phyloP scores from a whole-genome alignment of 495 filamentous ascomycete genomes.

The Xylaria venustula region DNA sequence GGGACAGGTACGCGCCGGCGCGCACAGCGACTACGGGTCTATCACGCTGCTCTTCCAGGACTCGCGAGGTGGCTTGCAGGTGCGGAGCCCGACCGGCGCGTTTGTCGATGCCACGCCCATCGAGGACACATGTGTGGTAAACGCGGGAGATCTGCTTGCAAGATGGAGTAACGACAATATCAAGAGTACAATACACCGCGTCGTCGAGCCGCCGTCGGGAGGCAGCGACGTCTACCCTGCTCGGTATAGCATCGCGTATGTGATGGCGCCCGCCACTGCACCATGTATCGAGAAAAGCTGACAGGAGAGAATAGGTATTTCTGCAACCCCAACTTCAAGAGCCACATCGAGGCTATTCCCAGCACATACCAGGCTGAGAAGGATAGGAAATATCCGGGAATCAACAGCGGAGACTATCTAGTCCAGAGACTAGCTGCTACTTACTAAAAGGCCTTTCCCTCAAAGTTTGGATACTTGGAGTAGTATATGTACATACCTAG shows the following conservation, averaged over 20 bases:
- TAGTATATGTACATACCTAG: neutral
- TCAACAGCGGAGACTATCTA: slow-evolving; percentile 81
- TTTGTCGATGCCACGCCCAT: slow-evolving; percentile 87
- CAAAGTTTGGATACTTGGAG: neutral
- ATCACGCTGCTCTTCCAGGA: slow-evolving; percentile 93
- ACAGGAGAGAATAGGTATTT: slow-evolving; percentile 65
- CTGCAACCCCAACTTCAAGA: slow-evolving; percentile 85
- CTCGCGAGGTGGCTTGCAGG: slow-evolving; percentile 76
- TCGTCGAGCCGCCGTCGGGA: slow-evolving; percentile 72
- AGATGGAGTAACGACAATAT: slow-evolving; percentile 91
- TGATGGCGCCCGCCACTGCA: too few relatives aligned
- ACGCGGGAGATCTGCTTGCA: slow-evolving; percentile 85
- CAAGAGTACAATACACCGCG: slow-evolving; percentile 83
- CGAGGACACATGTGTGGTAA: slow-evolving; percentile 79
- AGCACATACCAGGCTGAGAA: slow-evolving; percentile 71
- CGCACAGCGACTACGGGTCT: slow-evolving; percentile 86
- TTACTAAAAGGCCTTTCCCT: slow-evolving; percentile 49
- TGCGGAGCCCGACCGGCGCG: slow-evolving; percentile 69
- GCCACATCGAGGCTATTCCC: slow-evolving; percentile 78
- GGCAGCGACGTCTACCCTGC: slow-evolving; percentile 55
- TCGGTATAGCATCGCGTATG: slow-evolving; percentile 67
- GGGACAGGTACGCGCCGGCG: slow-evolving; percentile 76
- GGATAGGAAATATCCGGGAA: slow-evolving; percentile 74
- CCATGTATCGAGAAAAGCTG: slow-evolving; percentile 1
- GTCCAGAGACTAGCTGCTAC: slow-evolving; percentile 76